phyloP scores from a whole-genome alignment of 805 yeast species.

The Saccharomycopsis sp. region DNA sequence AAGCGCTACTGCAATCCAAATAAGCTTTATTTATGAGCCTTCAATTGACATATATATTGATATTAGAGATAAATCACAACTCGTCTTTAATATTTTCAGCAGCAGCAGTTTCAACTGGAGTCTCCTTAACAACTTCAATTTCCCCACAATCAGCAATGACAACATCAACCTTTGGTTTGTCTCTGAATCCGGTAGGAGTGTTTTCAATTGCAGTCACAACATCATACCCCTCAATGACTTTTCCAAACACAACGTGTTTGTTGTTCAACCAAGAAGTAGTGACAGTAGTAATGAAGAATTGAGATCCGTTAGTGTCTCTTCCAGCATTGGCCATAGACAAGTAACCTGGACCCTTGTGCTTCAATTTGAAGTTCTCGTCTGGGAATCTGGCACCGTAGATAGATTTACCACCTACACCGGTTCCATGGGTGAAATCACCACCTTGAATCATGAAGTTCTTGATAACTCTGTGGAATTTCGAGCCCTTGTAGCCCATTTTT shows the following conservation, averaged over 20 bases:
- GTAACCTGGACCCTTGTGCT: slow-evolving; percentile 63
- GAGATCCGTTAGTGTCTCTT: slow-evolving; percentile 81
- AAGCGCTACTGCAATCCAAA: no score
- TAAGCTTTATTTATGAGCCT: no score
- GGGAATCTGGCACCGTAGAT: slow-evolving; percentile 62
- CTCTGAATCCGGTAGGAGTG: slow-evolving; percentile 63
- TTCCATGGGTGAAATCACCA: slow-evolving; percentile 68
- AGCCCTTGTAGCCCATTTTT: slow-evolving; percentile 51
- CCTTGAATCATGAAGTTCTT: slow-evolving; percentile 73
- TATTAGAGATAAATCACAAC: slow-evolving; percentile 11
- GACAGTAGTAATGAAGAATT: slow-evolving; percentile 91
- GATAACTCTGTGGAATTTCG: slow-evolving; percentile 69
- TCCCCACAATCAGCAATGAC: slow-evolving; percentile 70
- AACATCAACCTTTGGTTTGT: slow-evolving; percentile 63
- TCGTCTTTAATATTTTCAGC: slow-evolving; percentile 12
- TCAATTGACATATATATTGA: background rate
- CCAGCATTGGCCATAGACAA: slow-evolving; percentile 81
- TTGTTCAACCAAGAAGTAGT: slow-evolving; percentile 90
- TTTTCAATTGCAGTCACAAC: slow-evolving; percentile 68
- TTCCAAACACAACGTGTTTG: slow-evolving; percentile 93
- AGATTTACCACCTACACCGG: slow-evolving; percentile 70
- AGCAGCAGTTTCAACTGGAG: slow-evolving; percentile 2
- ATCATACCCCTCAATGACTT: slow-evolving; percentile 84
- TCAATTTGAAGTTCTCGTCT: slow-evolving; percentile 63
- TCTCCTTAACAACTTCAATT: slow-evolving; percentile 27